phyloP scores from a whole-genome alignment of 2,329 filamentous ascomycete genomes.

The Pestalotiopsis fici region DNA sequence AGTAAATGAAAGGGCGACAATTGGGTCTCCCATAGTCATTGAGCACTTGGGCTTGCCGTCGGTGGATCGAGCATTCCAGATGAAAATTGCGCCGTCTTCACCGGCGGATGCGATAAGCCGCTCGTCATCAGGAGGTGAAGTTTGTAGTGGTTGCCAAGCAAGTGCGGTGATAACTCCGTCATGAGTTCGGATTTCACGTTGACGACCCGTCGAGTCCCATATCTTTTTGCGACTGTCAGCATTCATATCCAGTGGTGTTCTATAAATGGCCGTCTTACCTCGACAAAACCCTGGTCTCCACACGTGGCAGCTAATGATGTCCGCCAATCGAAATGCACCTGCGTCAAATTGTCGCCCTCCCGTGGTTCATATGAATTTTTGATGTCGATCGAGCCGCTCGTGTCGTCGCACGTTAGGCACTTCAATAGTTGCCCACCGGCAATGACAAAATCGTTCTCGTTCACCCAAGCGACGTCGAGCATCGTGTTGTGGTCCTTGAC shows the following conservation, averaged over 20 bases:
- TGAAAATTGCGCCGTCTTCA: constrained; percentile 62
- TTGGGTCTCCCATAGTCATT: constrained; percentile 60
- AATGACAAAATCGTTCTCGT: constrained; percentile 58
- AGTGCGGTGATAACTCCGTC: constrained; percentile 59
- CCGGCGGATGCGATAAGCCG: constrained; percentile 62
- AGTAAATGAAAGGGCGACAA: constrained; percentile 62
- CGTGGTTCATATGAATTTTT: constrained; percentile 53
- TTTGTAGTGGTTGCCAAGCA: constrained; percentile 60
- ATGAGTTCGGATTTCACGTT: constrained; percentile 59
- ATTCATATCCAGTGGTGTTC: background rate
- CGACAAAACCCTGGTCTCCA: constrained; percentile 59
- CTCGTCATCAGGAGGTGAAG: constrained; percentile 43
- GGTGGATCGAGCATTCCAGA: constrained; percentile 60
- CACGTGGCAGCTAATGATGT: constrained; percentile 59
- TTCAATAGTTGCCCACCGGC: constrained; percentile 58
- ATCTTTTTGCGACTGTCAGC: constrained; percentile 40
- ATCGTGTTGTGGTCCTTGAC: constrained; percentile 49
- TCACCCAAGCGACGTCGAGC: constrained; percentile 62
- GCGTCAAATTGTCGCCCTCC: constrained; percentile 54
- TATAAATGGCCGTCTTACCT: constrained; percentile 45
- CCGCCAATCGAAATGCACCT: constrained; percentile 57
- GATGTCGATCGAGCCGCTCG: constrained; percentile 42
- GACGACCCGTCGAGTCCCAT: constrained; percentile 55
- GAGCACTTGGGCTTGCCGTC: constrained; percentile 60
- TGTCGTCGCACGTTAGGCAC: constrained; percentile 44